These are phyloP conservation scores for Microbotryum saponariae DNA, from an alignment of 1,284 basidiomycete genomes.

Conservation along the genomic window DNA sequence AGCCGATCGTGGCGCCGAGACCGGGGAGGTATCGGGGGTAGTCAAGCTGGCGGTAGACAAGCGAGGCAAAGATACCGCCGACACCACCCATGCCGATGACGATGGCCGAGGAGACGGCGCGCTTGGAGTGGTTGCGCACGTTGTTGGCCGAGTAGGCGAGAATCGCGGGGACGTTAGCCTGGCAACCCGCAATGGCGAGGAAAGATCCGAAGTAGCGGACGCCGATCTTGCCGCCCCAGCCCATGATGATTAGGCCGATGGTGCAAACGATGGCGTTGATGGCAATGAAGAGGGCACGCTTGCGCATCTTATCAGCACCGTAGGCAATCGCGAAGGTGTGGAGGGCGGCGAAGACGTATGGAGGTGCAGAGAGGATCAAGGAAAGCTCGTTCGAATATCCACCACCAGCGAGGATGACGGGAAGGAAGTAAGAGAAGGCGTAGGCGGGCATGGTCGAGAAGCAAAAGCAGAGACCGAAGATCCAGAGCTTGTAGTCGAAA, in stretches of 20 bases:
- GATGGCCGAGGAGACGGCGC: conserved; percentile 47
- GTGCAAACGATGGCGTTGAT: conserved; percentile 39
- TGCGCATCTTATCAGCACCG: conserved; percentile 40
- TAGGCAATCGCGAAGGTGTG: conserved; percentile 40
- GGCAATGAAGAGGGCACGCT: conserved; percentile 41
- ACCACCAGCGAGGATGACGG: conserved; percentile 43
- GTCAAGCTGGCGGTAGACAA: conserved; percentile 36
- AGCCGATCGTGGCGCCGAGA: conserved; percentile 31
- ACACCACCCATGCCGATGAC: conserved; percentile 62
- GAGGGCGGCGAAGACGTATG: conserved; percentile 40
- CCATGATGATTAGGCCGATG: conserved; percentile 41
- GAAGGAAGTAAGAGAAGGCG: conserved; percentile 42
- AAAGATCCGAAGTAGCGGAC: conserved; percentile 2
- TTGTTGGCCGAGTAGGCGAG: conserved; percentile 42
- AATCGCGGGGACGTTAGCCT: conserved; percentile 38
- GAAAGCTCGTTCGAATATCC: conserved; percentile 40
- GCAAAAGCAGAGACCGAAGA: conserved; percentile 42
- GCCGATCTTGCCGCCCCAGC: conserved; percentile 29
- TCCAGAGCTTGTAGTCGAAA: conserved; percentile 45
- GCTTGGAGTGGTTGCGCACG: conserved; percentile 43
- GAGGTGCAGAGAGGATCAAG: conserved; percentile 42
- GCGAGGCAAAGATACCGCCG: conserved; percentile 45
- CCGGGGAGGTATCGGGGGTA: conserved; percentile 30
- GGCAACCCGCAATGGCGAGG: conserved; percentile 41
- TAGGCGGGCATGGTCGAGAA: conserved; percentile 23